Conservation (phyloP, 495 filamentous ascomycete species). For the Ascobolus immersus region DNA sequence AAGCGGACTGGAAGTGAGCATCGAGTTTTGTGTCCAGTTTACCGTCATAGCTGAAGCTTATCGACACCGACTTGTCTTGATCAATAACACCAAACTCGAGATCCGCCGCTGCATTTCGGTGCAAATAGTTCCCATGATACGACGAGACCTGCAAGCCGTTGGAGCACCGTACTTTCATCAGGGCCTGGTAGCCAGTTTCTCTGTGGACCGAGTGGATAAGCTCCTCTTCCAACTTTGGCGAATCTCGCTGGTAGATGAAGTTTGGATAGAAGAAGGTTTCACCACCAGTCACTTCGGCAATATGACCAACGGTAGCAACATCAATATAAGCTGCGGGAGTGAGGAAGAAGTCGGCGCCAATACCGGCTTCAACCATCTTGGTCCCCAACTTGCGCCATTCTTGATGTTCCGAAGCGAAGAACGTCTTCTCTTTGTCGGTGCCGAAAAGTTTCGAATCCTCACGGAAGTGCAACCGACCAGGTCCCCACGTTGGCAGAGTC, state of each 20-base stretch:
- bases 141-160: slow-evolving; percentile 82
- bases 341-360: slow-evolving; percentile 84
- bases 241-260: slow-evolving; percentile 67
- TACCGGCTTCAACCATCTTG: slow-evolving; percentile 67
- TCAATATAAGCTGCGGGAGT: slow-evolving; percentile 80
- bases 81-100: slow-evolving; percentile 85
- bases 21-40: slow-evolving; percentile 91
- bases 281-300: slow-evolving; percentile 58
- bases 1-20: slow-evolving; percentile 87
- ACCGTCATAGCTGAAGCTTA: slow-evolving; percentile 87
- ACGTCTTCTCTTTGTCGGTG: slow-evolving; percentile 73
- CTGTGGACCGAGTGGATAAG: slow-evolving; percentile 67
- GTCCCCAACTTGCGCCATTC: slow-evolving; percentile 58
- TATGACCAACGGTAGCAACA: slow-evolving; percentile 70
- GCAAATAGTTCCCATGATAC: slow-evolving; percentile 89
- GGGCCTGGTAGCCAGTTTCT: slow-evolving; percentile 82
- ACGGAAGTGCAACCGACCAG: slow-evolving; percentile 52
- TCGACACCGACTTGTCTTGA: slow-evolving; percentile 74
- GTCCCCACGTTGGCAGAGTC: slow-evolving; percentile 70
- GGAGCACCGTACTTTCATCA: slow-evolving; percentile 97
- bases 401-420: slow-evolving; percentile 72
- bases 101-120: slow-evolving; percentile 68
- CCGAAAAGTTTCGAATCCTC: slow-evolving; percentile 70
- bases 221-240: slow-evolving; percentile 58
- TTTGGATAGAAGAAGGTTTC: slow-evolving; percentile 93